Conservation (phyloP, 2,329 filamentous ascomycete genomes). For the Incumbomyces delicatus region DNA sequence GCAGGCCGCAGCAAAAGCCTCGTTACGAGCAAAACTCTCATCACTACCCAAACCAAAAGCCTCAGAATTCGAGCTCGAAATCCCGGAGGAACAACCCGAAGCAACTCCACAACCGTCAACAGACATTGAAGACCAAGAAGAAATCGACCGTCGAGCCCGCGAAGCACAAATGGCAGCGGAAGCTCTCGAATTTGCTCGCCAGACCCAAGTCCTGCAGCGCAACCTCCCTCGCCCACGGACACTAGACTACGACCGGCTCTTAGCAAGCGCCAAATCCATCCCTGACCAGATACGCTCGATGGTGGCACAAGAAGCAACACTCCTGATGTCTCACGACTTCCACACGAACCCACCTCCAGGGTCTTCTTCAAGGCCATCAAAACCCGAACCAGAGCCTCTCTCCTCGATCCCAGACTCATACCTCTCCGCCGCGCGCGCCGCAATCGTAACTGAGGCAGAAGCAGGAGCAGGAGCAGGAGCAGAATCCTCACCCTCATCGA, state of each 20-base stretch:
- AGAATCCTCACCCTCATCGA: slow-evolving; percentile 39
- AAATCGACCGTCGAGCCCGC: slow-evolving; percentile 63
- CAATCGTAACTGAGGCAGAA: slow-evolving; percentile 61
- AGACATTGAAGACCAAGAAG: slow-evolving; percentile 52
- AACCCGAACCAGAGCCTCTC: slow-evolving; percentile 43
- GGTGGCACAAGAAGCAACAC: slow-evolving; percentile 67
- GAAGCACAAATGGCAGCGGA: slow-evolving; percentile 54
- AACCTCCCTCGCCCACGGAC: slow-evolving; percentile 65
- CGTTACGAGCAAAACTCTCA: slow-evolving; percentile 56
- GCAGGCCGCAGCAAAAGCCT: slow-evolving; percentile 58
- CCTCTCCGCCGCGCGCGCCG: slow-evolving; percentile 64
- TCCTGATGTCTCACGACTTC: slow-evolving; percentile 75
- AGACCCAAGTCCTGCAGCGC: slow-evolving; percentile 85
- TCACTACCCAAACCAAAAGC: slow-evolving; percentile 87
- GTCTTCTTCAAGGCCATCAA: slow-evolving; percentile 50
- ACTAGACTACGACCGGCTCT: slow-evolving; percentile 60
- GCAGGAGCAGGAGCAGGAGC: slow-evolving; percentile 16
- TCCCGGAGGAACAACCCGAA: slow-evolving; percentile 73
- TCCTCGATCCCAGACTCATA: slow-evolving; percentile 59
- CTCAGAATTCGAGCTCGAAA: slow-evolving; percentile 74
- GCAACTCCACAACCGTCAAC: slow-evolving; percentile 43
- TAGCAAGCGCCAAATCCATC: slow-evolving; percentile 52
- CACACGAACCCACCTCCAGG: slow-evolving; percentile 62
- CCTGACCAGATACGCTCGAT: slow-evolving; percentile 56
- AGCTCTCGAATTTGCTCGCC: slow-evolving; percentile 62